Conservation (phyloP, 2,329 filamentous ascomycete genomes). For the Zymoseptoria passerinii region DNA sequence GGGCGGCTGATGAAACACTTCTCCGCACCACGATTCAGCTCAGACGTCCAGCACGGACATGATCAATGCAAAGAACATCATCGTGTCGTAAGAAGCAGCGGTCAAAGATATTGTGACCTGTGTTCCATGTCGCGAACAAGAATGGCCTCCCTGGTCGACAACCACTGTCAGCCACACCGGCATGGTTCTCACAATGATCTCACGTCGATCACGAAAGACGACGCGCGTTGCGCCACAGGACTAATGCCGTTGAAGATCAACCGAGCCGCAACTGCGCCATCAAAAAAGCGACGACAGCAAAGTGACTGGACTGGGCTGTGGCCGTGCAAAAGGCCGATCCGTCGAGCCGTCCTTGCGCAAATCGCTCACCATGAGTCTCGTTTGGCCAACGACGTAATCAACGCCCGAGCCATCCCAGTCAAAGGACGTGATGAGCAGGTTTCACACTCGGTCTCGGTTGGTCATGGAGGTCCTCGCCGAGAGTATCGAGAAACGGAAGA, state of each 20-base stretch:
- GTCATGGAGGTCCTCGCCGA: neutral
- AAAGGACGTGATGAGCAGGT: neutral
- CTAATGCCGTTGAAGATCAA: neutral
- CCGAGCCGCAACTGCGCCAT: neutral
- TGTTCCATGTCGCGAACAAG: neutral
- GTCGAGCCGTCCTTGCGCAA: neutral
- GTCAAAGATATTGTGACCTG: neutral
- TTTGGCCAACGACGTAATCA: neutral
- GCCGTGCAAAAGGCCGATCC: neutral
- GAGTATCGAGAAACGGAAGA: neutral
- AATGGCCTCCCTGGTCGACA: neutral
- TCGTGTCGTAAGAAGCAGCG: neutral
- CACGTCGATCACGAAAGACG: neutral
- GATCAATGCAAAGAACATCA: neutral
- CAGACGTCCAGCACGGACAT: neutral
- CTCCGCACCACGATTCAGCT: neutral
- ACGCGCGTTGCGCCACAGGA: neutral
- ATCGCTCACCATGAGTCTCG: neutral
- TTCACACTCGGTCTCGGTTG: neutral
- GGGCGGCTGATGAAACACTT: neutral
- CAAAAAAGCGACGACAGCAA: neutral
- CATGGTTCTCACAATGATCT: neutral
- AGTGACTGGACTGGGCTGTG: neutral
- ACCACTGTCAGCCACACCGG: neutral
- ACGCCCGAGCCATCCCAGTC: neutral